Evolutionary conservation across 495 filamentous ascomycete genomes (phyloP).

Genomic region (Staphylotrichum longicolle): DNA sequence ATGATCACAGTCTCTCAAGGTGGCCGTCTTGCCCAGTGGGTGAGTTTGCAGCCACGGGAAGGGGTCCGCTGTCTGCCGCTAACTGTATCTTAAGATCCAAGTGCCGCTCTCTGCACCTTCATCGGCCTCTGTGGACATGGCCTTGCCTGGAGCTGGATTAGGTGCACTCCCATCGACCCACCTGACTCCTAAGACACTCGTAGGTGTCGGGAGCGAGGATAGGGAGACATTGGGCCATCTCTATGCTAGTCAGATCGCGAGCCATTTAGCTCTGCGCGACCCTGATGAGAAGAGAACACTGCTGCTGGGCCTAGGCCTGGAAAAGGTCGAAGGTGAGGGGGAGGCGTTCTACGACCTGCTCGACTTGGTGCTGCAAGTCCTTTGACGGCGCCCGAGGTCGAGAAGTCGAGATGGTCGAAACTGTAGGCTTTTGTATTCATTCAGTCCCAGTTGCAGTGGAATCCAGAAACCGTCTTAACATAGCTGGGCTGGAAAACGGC

Average conservation of each 20-base stretch:
- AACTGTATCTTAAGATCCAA: slow-evolving; percentile 63
- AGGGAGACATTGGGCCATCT: slow-evolving; percentile 84
- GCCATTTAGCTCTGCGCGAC: slow-evolving; percentile 65
- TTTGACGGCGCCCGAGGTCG: slow-evolving; percentile 29
- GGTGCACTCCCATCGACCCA: slow-evolving; percentile 71
- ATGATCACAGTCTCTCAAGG: slow-evolving; percentile 84
- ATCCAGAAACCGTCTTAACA: too few relatives aligned
- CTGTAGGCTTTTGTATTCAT: too few relatives aligned
- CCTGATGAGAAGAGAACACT: slow-evolving; percentile 76
- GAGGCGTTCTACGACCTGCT: slow-evolving; percentile 80
- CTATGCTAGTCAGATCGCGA: slow-evolving; percentile 84
- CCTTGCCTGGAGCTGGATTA: slow-evolving; percentile 50
- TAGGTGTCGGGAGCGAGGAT: slow-evolving; percentile 78
- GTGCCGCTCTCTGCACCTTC: slow-evolving; percentile 74
- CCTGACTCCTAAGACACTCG: slow-evolving; percentile 81
- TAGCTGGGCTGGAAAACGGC: too few relatives aligned
- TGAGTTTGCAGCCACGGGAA: slow-evolving; percentile 38
- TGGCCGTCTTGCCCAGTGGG: slow-evolving; percentile 89
- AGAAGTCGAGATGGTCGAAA: too few relatives aligned
- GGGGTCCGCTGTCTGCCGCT: neutral
- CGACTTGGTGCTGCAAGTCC: slow-evolving; percentile 67
- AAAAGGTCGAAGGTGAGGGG: slow-evolving; percentile 57
- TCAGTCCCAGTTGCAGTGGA: too few relatives aligned
- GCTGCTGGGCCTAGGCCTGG: slow-evolving; percentile 77
- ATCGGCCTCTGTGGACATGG: slow-evolving; percentile 55